Evolutionary conservation across 1,284 basidiomycete genomes (phyloP), one percentile per base, ranked within the genome.

Genomic region (Apiotrichum brassicae): DNA sequence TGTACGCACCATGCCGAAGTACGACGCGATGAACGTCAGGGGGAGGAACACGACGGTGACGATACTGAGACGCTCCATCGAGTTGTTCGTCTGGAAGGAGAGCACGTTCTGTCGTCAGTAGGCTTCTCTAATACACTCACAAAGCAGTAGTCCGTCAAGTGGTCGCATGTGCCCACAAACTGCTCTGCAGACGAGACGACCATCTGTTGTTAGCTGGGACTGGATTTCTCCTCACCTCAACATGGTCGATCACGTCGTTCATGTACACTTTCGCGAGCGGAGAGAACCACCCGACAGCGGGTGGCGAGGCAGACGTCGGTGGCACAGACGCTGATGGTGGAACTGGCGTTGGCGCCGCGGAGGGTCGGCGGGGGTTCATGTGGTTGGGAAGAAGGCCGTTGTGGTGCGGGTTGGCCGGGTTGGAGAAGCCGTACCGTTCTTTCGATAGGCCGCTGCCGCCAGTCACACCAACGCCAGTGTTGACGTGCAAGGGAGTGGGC

Each of bases 1-100:
- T 9, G n/a, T 16, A 14, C n/a, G 42, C 32, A 59, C 61, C 69
- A 70, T 68, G 35, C 68, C 65, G 23, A 64, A 66, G 48, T 63
- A 69, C 1, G 63, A 66, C 13, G 49, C 53, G 46, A 59, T 63
- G 46, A 65, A 65, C 2, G 62, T 62, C 41, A 58, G 33, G 0
- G 54, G 72, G 34, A 74, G 54, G 57, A 74, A 74, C 12, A 74
- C 64, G n/a, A 74, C 71, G 4, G 72, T 72, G 11, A 73, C 72
- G 34, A 74, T 66, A 46, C 66, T 69, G 26, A 74, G 53, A 9
- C 71, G 56, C 54, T 74, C 71, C 71, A 73, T 74, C 18, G 68
- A 68, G 32, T 64, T 65, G 58, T 74, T 74, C 2, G 70, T 70
- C 40, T 67, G 63, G 62, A 73, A 74, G 37, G 64, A 67, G 45